Conservation (phyloP, 2,329 filamentous ascomycete genomes). For the Pseudogymnoascus sp. region DNA sequence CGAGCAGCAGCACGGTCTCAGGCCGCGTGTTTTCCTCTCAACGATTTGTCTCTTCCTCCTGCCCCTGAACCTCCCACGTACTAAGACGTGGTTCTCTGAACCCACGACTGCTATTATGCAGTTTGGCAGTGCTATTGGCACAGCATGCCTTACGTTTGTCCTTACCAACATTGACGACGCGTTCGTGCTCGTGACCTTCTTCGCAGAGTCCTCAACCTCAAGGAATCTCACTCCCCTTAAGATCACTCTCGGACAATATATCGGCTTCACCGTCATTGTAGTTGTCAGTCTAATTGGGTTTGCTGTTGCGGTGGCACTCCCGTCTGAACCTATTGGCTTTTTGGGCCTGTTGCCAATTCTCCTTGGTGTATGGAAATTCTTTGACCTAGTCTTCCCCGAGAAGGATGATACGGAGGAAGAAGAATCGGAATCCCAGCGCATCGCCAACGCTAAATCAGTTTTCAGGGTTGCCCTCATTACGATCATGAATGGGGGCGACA, state of each 20-base stretch:
- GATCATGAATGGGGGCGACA: constrained; percentile 30
- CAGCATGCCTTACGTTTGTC: constrained; percentile 14
- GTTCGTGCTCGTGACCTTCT: constrained; percentile 32
- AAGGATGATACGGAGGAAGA: constrained; percentile 16
- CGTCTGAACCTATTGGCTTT: constrained; percentile 30
- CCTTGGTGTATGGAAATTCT: constrained; percentile 26
- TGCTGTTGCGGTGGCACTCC: constrained; percentile 25
- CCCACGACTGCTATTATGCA: neutral
- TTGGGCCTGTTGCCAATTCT: constrained; percentile 28
- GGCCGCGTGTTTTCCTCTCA: neutral
- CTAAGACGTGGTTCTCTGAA: neutral
- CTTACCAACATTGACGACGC: constrained; percentile 26
- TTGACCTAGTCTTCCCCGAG: constrained; percentile 14
- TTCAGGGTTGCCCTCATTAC: constrained; percentile 27
- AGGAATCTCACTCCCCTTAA: constrained; percentile 56
- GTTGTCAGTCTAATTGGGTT: constrained; percentile 30
- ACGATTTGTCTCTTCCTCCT: neutral
- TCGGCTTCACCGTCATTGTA: constrained; percentile 29
- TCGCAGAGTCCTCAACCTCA: constrained; percentile 27
- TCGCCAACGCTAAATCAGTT: constrained; percentile 17
- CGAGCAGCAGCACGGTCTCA: neutral
- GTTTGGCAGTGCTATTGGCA: neutral
- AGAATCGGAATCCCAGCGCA: neutral
- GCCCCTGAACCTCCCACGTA: neutral
- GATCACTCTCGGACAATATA: constrained; percentile 48